These are phyloP conservation scores for Populus hybrid DNA, from an alignment of 441 rosid genomes.

Conservation along the genomic window DNA sequence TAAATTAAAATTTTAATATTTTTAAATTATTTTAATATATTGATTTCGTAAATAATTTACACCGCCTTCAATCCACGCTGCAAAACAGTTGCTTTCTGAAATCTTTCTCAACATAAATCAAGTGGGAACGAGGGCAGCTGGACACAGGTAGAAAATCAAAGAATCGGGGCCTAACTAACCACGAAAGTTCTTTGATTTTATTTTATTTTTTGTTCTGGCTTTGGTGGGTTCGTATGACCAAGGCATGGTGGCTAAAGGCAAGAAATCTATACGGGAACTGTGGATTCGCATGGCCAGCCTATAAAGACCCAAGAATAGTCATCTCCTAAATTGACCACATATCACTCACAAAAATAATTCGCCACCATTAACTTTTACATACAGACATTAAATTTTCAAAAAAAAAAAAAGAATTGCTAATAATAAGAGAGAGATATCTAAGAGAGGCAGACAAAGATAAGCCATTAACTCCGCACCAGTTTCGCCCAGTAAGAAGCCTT, in stretches of 20 bases:
- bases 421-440: background rate
- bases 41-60: too few relatives aligned
- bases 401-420: too few relatives aligned
- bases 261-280: conserved; percentile 2
- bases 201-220: too few relatives aligned
- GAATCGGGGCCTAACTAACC: background rate
- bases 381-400: background rate
- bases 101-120: too few relatives aligned
- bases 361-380: background rate
- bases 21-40: too few relatives aligned
- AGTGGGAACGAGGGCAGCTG: too few relatives aligned
- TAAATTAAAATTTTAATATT: too few relatives aligned
- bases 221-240: background rate
- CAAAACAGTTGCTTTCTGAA: too few relatives aligned
- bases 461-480: conserved; percentile 43
- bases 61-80: too few relatives aligned
- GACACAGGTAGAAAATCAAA: too few relatives aligned
- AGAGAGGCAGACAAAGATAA: conserved; percentile 24
- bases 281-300: conserved; percentile 22
- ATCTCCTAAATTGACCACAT: conserved; percentile 14
- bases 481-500: conserved; percentile 41
- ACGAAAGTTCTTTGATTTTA: background rate
- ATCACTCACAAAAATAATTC: background rate
- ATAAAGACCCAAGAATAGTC: conserved; percentile 14
- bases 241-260: background rate